Percentiles rank a stretch among this genome's conserved stretches.
These are phyloP conservation scores for Meripilus lineatus DNA, from an alignment of 1,284 basidiomycete genomes.

Conservation along the genomic window DNA sequence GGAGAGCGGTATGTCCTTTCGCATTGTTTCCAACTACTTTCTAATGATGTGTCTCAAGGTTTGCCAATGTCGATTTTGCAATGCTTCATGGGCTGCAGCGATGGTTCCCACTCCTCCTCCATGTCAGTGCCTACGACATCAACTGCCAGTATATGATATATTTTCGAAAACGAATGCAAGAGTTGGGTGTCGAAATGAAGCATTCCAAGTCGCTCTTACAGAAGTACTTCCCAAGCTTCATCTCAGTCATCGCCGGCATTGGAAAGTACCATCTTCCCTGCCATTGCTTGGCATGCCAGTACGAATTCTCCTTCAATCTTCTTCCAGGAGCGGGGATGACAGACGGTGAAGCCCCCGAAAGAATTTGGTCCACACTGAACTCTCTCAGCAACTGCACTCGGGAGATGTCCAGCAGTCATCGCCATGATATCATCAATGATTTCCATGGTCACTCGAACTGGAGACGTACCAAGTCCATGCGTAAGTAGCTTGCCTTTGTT, in stretches of 20 bases:
- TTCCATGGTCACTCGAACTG: no score
- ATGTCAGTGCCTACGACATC: slow-evolving; percentile 11
- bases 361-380: slow-evolving; percentile 15
- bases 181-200: no score
- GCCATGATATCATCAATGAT: slow-evolving; percentile 20
- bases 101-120: slow-evolving; percentile 6
- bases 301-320: slow-evolving; percentile 17
- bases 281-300: no score
- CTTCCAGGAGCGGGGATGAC: slow-evolving; percentile 11
- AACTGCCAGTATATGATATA: slow-evolving; percentile 17
- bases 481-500: no score
- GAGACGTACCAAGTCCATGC: no score
- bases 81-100: slow-evolving; percentile 4
- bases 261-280: no score
- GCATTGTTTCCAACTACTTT: not conserved
- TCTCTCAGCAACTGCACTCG: slow-evolving; percentile 12
- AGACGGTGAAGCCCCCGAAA: slow-evolving; percentile 19
- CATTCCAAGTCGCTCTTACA: no score
- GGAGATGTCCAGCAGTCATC: slow-evolving; percentile 18
- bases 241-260: no score
- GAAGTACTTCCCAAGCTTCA: no score
- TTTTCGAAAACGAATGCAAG: no score
- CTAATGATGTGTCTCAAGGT: slow-evolving; percentile 4
- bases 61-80: slow-evolving; percentile 11
- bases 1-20: slow-evolving; percentile 10